Evolutionary conservation across 2,329 filamentous ascomycete species (phyloP), one percentile per base, ranked within the genome.

Genomic region (Fusarium algeriense): DNA sequence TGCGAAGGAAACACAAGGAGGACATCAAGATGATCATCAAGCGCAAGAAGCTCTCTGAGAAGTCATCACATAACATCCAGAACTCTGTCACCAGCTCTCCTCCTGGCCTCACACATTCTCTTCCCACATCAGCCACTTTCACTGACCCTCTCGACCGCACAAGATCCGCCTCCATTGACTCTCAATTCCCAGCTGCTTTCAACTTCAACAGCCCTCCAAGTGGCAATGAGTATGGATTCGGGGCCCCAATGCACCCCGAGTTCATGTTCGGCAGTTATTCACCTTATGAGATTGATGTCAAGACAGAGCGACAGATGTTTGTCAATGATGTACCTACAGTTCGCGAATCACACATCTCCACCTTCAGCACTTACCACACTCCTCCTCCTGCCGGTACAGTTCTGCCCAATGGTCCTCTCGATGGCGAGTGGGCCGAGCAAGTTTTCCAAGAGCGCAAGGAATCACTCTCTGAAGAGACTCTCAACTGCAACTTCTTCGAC

Each of bases 11-110:
- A 61, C 94, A 98, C 81, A 99, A 98, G 85, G 96, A 98, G 80
- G 85, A 91, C 75, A 97, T 99, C 87, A 99, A 99, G 88, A 92
- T 92, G 82, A 93, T 95, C 82, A 98, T 99, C 86, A 98, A 97
- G 89, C 90, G 92, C 80, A 98, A 96, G 80, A 98, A 98, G 88
- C 87, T 97, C 74, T 91, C 91, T 30, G 95, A 98, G 83, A 97
- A 97, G 89, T 86, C 89, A 56, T 87, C 90, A 56, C 83, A 86
- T 76, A 84, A 84, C 46, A 85, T 89, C 60, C 85, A 86, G 70
- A 86, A 85, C 58, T 85, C 87, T 43, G 83, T 88, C 74, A 55
- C 62, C 60, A 85, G 88, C 81, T 93, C 93, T 60, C 93, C 93
- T 71, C 92, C 92, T 13, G 91, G 91, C 73, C 87, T 96, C 60